phyloP scores from a whole-genome alignment of 2,329 filamentous ascomycete species.

The Gnomoniopsis sp. region DNA sequence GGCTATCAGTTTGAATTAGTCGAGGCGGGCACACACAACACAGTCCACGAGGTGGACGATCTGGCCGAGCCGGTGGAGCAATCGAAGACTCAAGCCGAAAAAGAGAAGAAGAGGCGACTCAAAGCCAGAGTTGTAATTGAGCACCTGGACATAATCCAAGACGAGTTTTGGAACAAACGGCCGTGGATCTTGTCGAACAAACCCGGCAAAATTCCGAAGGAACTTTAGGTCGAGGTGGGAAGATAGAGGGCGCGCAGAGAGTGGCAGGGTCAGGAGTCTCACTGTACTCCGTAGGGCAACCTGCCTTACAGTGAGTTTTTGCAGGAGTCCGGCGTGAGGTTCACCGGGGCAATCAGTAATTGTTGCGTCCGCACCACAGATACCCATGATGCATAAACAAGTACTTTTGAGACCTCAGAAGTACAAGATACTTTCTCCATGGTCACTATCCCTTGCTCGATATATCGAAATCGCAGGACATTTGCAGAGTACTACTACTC shows the following conservation, averaged over 20 bases:
- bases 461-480: too few species aligned
- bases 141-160: constrained; percentile 91
- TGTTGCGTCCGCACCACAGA: too few species aligned
- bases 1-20: constrained; percentile 63
- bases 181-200: constrained; percentile 80
- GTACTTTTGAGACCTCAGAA: too few species aligned
- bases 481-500: too few species aligned
- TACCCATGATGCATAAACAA: too few species aligned
- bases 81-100: constrained; percentile 80
- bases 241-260: too few species aligned
- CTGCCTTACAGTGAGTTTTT: too few species aligned
- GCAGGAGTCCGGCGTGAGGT: too few species aligned
- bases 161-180: constrained; percentile 86
- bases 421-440: too few species aligned
- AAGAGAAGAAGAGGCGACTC: constrained; percentile 72
- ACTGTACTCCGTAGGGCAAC: too few species aligned
- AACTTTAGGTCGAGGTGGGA: constrained; percentile 30
- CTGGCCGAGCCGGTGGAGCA: constrained; percentile 52
- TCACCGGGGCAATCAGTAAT: too few species aligned
- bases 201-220: constrained; percentile 67
- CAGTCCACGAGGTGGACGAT: constrained; percentile 43
- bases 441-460: too few species aligned
- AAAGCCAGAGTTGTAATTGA: constrained; percentile 81
- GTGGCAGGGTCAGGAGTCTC: not conserved
- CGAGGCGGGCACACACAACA: constrained; percentile 50